Conservation (phyloP, 2,329 filamentous ascomycete species). For the Pseudocercospora pini-densiflorae region DNA sequence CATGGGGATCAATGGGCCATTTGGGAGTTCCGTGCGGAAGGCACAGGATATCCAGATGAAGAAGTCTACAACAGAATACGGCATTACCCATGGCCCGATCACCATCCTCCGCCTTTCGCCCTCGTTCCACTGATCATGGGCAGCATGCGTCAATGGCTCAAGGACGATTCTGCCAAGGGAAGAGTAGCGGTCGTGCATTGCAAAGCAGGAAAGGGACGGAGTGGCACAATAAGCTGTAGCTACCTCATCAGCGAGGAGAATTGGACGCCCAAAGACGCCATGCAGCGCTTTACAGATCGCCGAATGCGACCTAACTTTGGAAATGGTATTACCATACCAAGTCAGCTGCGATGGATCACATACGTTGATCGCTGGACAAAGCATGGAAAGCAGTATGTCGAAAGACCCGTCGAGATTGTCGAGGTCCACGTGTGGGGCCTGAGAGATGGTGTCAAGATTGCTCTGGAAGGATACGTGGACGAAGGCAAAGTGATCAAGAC, state of each 20-base stretch:
- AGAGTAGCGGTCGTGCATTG: slow-evolving; percentile 92
- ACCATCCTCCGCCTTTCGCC: slow-evolving; percentile 92
- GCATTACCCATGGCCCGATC: slow-evolving; percentile 96
- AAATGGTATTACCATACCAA: slow-evolving; percentile 87
- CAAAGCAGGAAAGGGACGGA: slow-evolving; percentile 94
- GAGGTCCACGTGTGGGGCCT: slow-evolving; percentile 92
- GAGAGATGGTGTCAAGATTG: slow-evolving; percentile 83
- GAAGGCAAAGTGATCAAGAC: slow-evolving; percentile 84
- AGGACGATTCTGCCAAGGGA: slow-evolving; percentile 54
- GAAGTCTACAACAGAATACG: slow-evolving; percentile 84
- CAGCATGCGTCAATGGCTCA: slow-evolving; percentile 88
- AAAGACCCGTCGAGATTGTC: slow-evolving; percentile 79
- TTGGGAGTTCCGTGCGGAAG: slow-evolving; percentile 97
- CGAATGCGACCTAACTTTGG: slow-evolving; percentile 91
- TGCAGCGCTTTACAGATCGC: slow-evolving; percentile 74
- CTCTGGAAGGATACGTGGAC: slow-evolving; percentile 83
- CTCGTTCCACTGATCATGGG: slow-evolving; percentile 88
- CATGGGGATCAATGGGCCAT: slow-evolving; percentile 89
- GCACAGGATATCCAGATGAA: slow-evolving; percentile 90
- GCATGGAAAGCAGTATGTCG: slow-evolving; percentile 71
- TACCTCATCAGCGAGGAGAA: slow-evolving; percentile 89
- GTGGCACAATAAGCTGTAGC: slow-evolving; percentile 83
- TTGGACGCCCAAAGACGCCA: slow-evolving; percentile 67
- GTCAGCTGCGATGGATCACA: slow-evolving; percentile 82
- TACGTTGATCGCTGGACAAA: slow-evolving; percentile 90